Base-by-base conservation (phyloP, 2,329 filamentous ascomycete species). In the Aspergillus carbonarius region DNA sequence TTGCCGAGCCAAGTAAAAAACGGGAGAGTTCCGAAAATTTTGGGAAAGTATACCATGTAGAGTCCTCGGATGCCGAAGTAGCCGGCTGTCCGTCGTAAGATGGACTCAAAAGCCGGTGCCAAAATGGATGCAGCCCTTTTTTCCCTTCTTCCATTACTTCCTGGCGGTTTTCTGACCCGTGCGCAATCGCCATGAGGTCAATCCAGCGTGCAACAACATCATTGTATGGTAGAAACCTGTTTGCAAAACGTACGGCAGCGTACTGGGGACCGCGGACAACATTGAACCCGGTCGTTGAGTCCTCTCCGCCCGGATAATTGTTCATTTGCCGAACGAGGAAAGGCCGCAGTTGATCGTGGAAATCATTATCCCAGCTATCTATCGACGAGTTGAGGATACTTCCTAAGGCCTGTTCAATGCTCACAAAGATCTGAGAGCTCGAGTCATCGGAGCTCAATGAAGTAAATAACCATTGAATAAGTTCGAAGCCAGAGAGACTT, bases 101-200 rank as follows among this genome's bases (percentile, higher is more conserved):
- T 56, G 78, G 77, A 64, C 89, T 88, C 12, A 88, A 74, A 70
- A 88, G 83, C 48, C 79, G 77, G 67, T 88, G 88, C 86, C 87
- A 90, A 69, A 89, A 88, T 10, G 88, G 87, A 74, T 96, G 92
- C 4, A 97, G 81, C 0, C 95, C 95, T 73, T 92, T 93, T 61
- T 86, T 88, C 1, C 92, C 95, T 76, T 98, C 93, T 71, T 99
- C 95, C 1, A 91, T 77, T 3, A 98, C 87, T 70, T 98, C 93
- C 60, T 88, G 89, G 47, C 90, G 85, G 70, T 93, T 89, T 52
- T 86, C 83, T 2, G 78, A 74, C 7, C 70, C 71, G 3, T 82
- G 82, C 12, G 87, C 87, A 15, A 95, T 79, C 7, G 93, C 93
- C 51, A 97, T 81, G 15, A 98, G 84, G 72, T 97, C 87, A 48